Evolutionary conservation across 306 rosid genomes (phyloP), one percentile per base, ranked within the genome.

Genomic region (Dalbergia oliveri): DNA sequence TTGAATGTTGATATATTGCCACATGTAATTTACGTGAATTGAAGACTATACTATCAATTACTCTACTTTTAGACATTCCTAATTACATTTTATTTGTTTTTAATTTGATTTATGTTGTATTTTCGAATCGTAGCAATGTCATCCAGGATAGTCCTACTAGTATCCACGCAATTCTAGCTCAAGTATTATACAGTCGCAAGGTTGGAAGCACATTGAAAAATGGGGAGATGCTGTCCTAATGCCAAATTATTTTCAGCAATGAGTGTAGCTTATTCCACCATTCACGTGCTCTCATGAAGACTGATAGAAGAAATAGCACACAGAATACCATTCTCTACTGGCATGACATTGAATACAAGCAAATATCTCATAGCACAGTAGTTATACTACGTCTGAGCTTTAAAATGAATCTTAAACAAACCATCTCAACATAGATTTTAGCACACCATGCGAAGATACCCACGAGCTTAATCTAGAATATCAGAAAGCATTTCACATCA

Each of bases 401-500:
- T 21, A 66, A 12, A 16, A 50, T 41, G 45, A 53, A 72, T 73
- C 14, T 14, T 66, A 18, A 66, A 33, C 39, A 66, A 8, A 37
- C 57, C 26, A 45, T 33, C 13, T 68, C 18, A n/a, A 10, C 19
- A 54, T 19, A 63, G 41, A 8, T 65, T 43, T 58, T 19, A 35
- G 57, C 51, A 62, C 15, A 11, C 41, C 31, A 31, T 34, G 65
- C 37, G n/a, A 53, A 47, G 67, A 80, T 65, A 65, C 47, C 16
- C 79, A 49, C 31, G 61, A 54, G 21, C 14, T 56, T 18, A 73
- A 44, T 43, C 68, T 60, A 58, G 21, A 43, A 39, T 51, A 26
- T 73, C n/a, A 23, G 12, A 34, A 35, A 8, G 58, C 9, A 51
- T 51, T 69, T 76, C 60, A 62, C 56, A 16, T 11, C 3, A 21